phyloP scores from a whole-genome alignment of 2,329 filamentous ascomycete species.

The Neospermospora avenae region DNA sequence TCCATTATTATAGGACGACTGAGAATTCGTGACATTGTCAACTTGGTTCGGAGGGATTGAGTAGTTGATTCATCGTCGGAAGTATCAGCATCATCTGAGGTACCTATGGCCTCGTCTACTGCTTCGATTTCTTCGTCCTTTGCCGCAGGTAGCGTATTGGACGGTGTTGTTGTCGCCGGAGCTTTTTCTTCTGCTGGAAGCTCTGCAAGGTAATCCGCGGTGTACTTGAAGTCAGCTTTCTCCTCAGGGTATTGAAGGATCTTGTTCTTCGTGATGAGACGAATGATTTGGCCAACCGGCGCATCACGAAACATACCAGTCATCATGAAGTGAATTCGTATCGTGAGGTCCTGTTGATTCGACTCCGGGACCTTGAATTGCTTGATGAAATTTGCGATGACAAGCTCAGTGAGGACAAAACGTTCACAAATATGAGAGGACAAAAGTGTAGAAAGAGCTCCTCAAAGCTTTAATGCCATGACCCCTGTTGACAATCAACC shows the following conservation, averaged over 20 bases:
- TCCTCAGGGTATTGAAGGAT: conserved; percentile 1
- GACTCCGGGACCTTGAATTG: not conserved
- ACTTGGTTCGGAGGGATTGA: not conserved
- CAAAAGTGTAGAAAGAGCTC: not conserved
- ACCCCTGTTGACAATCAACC: not conserved
- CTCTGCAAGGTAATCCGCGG: not conserved
- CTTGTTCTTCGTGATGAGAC: not conserved
- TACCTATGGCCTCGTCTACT: not conserved
- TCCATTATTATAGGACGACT: not conserved
- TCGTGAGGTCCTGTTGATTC: not conserved
- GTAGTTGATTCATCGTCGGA: not conserved
- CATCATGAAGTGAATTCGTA: not conserved
- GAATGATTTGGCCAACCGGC: not conserved
- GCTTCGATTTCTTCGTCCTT: not conserved
- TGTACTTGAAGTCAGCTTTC: not conserved
- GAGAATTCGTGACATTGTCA: not conserved
- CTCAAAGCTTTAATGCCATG: not conserved
- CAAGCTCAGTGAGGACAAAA: not conserved
- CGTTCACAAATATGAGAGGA: too few species aligned
- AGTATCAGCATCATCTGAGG: not conserved
- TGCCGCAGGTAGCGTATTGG: not conserved
- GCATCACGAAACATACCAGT: conserved; percentile 3
- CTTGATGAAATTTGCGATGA: not conserved
- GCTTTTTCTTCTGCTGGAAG: not conserved
- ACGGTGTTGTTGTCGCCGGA: not conserved